phyloP scores from a whole-genome alignment of 208 protist species.

The Crithidia expoeki region DNA sequence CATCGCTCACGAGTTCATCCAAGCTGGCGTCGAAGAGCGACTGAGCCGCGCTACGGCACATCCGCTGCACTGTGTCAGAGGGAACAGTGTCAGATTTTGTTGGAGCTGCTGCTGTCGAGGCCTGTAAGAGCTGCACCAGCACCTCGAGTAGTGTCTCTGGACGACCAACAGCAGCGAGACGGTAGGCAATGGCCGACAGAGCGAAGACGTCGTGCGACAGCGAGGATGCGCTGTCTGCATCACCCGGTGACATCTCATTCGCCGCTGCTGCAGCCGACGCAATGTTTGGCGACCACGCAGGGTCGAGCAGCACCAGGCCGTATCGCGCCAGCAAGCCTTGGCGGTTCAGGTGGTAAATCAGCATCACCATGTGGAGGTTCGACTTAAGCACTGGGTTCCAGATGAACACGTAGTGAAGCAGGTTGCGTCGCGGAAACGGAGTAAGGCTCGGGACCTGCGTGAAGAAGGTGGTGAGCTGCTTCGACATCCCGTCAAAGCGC shows the following conservation, averaged over 20 bases:
- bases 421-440: constrained; percentile 26
- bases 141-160: constrained; percentile 13
- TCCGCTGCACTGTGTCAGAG: background rate
- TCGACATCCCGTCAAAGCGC: constrained; percentile 19
- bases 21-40: constrained; percentile 6
- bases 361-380: constrained; percentile 12
- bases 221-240: background rate
- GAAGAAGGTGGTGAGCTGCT: constrained; percentile 15
- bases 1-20: constrained; percentile 27
- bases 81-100: constrained; percentile 8
- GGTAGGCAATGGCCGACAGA: constrained; percentile 22
- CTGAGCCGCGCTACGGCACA: constrained; percentile 7
- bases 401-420: constrained; percentile 30
- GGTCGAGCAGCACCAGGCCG: constrained; percentile 29
- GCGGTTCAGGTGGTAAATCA: constrained; percentile 6
- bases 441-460: constrained; percentile 2
- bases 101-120: background rate
- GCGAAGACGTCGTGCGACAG: constrained; percentile 24
- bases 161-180: constrained; percentile 8
- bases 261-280: background rate
- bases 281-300: constrained; percentile 22
- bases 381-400: constrained; percentile 20
- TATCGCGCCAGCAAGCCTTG: constrained; percentile 24
- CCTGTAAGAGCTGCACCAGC: constrained; percentile 21
- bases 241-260: background rate